phyloP scores from a whole-genome alignment of 2,329 filamentous ascomycete genomes.

The Ilyonectria sp. region DNA sequence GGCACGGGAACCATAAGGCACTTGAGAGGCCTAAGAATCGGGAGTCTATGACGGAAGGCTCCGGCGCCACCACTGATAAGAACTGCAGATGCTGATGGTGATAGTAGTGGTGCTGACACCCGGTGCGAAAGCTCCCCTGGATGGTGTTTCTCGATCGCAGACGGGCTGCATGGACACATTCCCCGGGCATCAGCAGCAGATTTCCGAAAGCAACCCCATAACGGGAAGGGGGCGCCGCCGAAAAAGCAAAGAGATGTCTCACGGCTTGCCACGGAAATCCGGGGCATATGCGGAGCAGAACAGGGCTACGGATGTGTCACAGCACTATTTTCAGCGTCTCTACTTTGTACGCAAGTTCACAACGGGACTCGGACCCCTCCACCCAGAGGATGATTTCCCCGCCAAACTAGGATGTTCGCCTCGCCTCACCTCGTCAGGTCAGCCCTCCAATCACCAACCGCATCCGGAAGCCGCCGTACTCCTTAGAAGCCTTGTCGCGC shows the following conservation, averaged over 20 bases:
- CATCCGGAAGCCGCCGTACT: conserved; percentile 19
- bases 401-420: neutral
- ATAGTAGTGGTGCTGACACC: conserved; percentile 16
- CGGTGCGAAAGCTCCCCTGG: conserved; percentile 12
- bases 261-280: conserved; percentile 29
- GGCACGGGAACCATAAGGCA: conserved; percentile 11
- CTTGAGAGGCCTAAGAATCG: neutral
- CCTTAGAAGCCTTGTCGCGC: conserved; percentile 19
- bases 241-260: conserved; percentile 21
- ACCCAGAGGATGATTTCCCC: conserved; percentile 14
- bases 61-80: conserved; percentile 13
- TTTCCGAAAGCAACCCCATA: conserved; percentile 21
- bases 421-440: conserved; percentile 8
- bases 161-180: neutral
- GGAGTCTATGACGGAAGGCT: conserved; percentile 10
- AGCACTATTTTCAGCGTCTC: neutral
- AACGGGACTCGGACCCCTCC: conserved; percentile 24
- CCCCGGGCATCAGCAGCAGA: conserved; percentile 16
- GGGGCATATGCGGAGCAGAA: conserved; percentile 31
- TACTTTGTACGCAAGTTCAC: neutral
- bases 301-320: neutral
- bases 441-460: conserved; percentile 24
- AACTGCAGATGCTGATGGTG: neutral
- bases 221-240: conserved; percentile 1
- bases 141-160: conserved; percentile 16